A percentile compares a stretch with the other conserved stretches of the same genome.
Conservation (phyloP, 225 moss, liverwort and hornwort species). For the Straminergon stramineum region DNA sequence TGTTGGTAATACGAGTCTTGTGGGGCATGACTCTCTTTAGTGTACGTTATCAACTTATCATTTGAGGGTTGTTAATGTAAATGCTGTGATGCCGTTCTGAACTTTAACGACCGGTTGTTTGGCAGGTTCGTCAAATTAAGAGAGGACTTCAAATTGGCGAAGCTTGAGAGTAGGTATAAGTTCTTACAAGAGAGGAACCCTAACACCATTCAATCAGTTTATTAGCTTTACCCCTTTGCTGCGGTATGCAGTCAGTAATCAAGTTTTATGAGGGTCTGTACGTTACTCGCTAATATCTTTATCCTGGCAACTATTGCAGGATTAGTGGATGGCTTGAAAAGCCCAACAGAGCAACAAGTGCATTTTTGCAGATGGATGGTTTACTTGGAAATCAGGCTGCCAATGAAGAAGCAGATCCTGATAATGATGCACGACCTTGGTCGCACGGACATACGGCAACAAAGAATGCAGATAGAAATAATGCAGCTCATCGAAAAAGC, state of each 20-base stretch:
- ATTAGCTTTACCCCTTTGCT: not conserved
- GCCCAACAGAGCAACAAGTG: slow-evolving; percentile 35
- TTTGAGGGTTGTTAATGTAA: not conserved
- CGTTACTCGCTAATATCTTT: not conserved
- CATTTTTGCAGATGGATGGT: slow-evolving; percentile 42
- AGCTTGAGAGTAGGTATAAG: slow-evolving; percentile 44
- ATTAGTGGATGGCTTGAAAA: slow-evolving; percentile 56
- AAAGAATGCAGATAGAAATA: slow-evolving; percentile 6
- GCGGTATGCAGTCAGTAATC: not conserved
- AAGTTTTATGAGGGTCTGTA: not conserved
- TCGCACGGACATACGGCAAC: not conserved
- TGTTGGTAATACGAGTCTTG: not conserved
- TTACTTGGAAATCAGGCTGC: slow-evolving; percentile 21
- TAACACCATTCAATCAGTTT: not conserved
- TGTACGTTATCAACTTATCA: not conserved
- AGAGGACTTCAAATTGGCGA: slow-evolving; percentile 52
- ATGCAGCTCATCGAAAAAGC: slow-evolving; percentile 12
- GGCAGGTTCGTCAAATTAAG: slow-evolving; percentile 47
- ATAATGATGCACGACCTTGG: not conserved
- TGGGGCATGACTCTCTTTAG: not conserved
- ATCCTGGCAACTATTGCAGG: slow-evolving; percentile 9
- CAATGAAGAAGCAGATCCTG: slow-evolving; percentile 8
- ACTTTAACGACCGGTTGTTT: not conserved
- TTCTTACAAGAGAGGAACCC: not conserved
- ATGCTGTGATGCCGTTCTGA: not conserved